phyloP scores from a whole-genome alignment of 306 rosid genomes.

The Trifolium subterraneum region DNA sequence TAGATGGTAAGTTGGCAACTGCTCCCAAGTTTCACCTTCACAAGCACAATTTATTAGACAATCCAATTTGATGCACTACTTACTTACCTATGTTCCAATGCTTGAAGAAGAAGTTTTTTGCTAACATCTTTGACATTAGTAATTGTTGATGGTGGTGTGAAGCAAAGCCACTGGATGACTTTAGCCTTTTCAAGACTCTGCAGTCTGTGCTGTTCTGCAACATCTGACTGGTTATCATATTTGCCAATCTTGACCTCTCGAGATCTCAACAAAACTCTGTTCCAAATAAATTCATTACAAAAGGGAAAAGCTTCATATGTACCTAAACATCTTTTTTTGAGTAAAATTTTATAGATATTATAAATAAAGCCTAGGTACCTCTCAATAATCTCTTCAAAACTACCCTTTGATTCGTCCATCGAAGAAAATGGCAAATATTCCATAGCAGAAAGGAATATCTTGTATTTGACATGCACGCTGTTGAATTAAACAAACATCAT shows the following conservation, averaged over 20 bases:
- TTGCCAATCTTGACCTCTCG: slow-evolving; percentile 79
- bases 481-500: slow-evolving; percentile 46
- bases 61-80: slow-evolving; percentile 34
- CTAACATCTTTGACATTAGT: slow-evolving; percentile 70
- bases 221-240: slow-evolving; percentile 68
- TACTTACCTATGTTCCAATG: slow-evolving; percentile 80
- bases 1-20: slow-evolving; percentile 20
- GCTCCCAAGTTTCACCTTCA: slow-evolving; percentile 32
- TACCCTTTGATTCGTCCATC: slow-evolving; percentile 71
- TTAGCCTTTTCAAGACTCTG: slow-evolving; percentile 94
- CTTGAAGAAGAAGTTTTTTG: slow-evolving; percentile 77
- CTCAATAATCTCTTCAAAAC: slow-evolving; percentile 94
- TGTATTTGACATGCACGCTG: slow-evolving; percentile 85
- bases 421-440: slow-evolving; percentile 90
- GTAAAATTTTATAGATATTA: slow-evolving; percentile 7
- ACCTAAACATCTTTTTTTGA: slow-evolving; percentile 28
- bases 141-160: slow-evolving; percentile 94
- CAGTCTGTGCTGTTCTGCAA: slow-evolving; percentile 86
- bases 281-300: slow-evolving; percentile 42
- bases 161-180: slow-evolving; percentile 98
- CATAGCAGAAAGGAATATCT: slow-evolving; percentile 93
- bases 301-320: slow-evolving; percentile 20
- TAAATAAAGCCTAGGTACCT: slow-evolving; percentile 55
- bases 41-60: slow-evolving; percentile 33
- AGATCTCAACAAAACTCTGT: slow-evolving; percentile 91